Conservation (phyloP, 140 eudicot species). For the Cichorium intybus region DNA sequence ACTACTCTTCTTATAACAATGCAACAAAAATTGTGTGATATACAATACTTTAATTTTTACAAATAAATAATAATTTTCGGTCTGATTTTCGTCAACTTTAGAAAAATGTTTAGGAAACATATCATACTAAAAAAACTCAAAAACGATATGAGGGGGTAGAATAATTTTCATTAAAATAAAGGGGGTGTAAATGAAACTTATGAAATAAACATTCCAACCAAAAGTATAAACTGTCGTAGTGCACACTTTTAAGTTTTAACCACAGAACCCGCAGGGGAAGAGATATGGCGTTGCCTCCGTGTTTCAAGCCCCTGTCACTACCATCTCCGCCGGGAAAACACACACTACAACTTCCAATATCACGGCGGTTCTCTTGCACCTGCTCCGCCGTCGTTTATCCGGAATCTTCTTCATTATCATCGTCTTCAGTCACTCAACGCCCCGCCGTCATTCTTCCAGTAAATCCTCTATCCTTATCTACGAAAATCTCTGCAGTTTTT, state of each 20-base stretch:
- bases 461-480: neutral
- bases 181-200: neutral
- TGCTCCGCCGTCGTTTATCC: conserved; percentile 36
- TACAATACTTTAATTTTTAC: too few species aligned
- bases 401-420: conserved; percentile 34
- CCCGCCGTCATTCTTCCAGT: conserved; percentile 93
- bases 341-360: neutral
- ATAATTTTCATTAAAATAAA: neutral
- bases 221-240: conserved; percentile 8
- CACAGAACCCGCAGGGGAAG: conserved; percentile 24
- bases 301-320: conserved; percentile 31
- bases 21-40: too few species aligned
- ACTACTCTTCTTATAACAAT: too few species aligned
- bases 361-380: conserved; percentile 41
- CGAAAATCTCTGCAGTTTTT: neutral
- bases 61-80: too few species aligned
- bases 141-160: neutral
- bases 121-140: too few species aligned
- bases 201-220: neutral
- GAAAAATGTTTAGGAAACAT: too few species aligned
- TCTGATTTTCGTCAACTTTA: too few species aligned
- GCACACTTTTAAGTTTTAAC: conserved; percentile 14
- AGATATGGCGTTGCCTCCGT: conserved; percentile 55
- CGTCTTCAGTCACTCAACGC: conserved; percentile 52
- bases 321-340: conserved; percentile 19